Percentiles rank a stretch among this genome's conserved stretches.
phyloP scores from a whole-genome alignment of 257 asterid genomes.

The Solanum microdontum region DNA sequence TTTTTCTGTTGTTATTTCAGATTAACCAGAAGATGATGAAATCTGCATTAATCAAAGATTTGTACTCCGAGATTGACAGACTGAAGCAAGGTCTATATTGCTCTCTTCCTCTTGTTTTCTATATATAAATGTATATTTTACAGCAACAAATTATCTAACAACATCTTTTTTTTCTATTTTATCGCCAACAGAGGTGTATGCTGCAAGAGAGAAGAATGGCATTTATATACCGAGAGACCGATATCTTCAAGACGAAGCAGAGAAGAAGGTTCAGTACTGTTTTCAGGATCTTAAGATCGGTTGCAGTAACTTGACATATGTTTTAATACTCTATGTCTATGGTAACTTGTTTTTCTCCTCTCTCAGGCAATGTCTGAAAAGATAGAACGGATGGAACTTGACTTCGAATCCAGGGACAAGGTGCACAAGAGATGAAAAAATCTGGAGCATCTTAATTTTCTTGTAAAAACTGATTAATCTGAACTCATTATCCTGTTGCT shows the following conservation, averaged over 20 bases:
- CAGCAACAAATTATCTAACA: not conserved
- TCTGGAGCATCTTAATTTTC: not conserved
- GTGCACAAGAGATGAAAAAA: conserved; percentile 20
- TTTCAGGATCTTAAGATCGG: not conserved
- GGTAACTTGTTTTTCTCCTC: not conserved
- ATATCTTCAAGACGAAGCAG: conserved; percentile 97
- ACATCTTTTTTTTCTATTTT: not conserved
- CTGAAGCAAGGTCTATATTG: conserved; percentile 65
- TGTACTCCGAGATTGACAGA: conserved; percentile 40
- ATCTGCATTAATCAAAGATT: conserved; percentile 58
- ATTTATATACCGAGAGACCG: conserved; percentile 95
- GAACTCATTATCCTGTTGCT: not conserved
- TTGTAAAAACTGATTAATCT: not conserved
- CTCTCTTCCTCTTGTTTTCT: not conserved
- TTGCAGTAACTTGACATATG: not conserved
- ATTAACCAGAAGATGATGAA: conserved; percentile 39
- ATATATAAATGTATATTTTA: not conserved
- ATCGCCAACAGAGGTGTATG: conserved; percentile 72
- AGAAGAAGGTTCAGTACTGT: conserved; percentile 58
- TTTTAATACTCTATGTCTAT: not conserved
- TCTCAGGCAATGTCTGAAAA: conserved; percentile 91
- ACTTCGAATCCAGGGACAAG: conserved; percentile 88
- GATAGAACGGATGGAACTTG: conserved; percentile 94
- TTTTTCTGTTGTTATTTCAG: not conserved
- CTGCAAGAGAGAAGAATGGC: conserved; percentile 98